Evolutionary conservation across 345 rosid species (phyloP).

Genomic region (Adansonia digitata): DNA sequence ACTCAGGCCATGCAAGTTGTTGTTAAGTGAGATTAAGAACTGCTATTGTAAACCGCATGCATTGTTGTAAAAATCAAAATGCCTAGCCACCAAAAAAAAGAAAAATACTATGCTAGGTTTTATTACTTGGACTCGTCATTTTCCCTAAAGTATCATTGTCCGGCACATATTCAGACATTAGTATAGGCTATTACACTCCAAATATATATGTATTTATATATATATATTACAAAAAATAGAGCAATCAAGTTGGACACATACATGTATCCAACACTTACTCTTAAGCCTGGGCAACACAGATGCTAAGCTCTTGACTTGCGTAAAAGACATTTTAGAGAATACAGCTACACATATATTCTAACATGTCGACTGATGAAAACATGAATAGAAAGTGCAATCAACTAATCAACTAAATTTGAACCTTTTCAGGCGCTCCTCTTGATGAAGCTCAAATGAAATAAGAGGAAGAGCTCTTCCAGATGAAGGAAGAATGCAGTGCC

Average conservation of each 20-base stretch:
- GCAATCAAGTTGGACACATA: too few relatives aligned
- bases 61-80: not conserved
- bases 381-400: not conserved
- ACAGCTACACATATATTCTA: not conserved
- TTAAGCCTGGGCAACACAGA: too few relatives aligned
- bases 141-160: too few relatives aligned
- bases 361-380: not conserved
- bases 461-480: constrained; percentile 23
- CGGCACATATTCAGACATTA: too few relatives aligned
- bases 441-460: constrained; percentile 21
- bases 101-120: too few relatives aligned
- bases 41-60: not conserved
- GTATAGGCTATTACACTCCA: too few relatives aligned
- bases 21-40: not conserved
- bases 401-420: constrained; percentile 9
- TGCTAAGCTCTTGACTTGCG: not conserved
- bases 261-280: too few relatives aligned
- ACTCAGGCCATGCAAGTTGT: not conserved
- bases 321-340: not conserved
- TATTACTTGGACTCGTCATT: too few relatives aligned
- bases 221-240: too few relatives aligned
- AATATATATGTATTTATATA: too few relatives aligned
- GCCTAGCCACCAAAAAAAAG: too few relatives aligned
- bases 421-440: constrained; percentile 23
- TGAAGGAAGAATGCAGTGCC: constrained; percentile 28